Base-by-base conservation (phyloP, 1,284 basidiomycete genomes). In the Mycena sp. region DNA sequence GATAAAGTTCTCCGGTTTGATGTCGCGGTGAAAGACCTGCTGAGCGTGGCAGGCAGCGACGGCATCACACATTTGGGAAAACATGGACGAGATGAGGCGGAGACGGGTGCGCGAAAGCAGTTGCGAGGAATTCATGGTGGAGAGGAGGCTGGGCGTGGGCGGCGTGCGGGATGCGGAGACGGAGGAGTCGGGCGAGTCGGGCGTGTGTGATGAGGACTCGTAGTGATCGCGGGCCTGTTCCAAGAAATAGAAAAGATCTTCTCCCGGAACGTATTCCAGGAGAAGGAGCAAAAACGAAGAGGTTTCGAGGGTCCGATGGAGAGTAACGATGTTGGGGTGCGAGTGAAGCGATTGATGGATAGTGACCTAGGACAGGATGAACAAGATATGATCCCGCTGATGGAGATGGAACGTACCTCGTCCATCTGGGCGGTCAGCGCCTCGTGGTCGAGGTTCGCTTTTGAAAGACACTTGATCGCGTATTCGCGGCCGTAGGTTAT, bases 1-100 rank as follows among this genome's bases (percentile, higher is more conserved):
- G 74, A 95, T 96, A 73, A 96, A 96, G 79, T 96, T 97, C 79
- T 96, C 94, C 0, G 97, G 97, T 82, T 99, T 99, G 85, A 99
- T 98, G 77, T 99, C 98, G 64, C 97, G 91, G 76, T 99, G 97
- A 74, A 91, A 94, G 60, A 99, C 93, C 46, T 92, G 92, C 64
- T 91, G 89, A 40, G 93, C 90, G 75, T 99, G 97, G 79, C 97
- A 99, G n/a, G 93, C 89, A 4, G 95, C 94, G 12, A 99, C 96
- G 32, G 97, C 96, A 67, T 97, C 93, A 76, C 98, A 99, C 95
- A 99, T 99, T 80, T 99, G 82, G 37, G 88, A 84, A 79, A 99
- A 99, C 98, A 99, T 99, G 73, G 93, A 90, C 10, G 95, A 90
- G 71, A 99, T 95, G 69, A 99, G 88, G 25, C 93, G 90, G 40